Conservation (phyloP, 1,284 basidiomycete genomes). For the Flammula alnicola region DNA sequence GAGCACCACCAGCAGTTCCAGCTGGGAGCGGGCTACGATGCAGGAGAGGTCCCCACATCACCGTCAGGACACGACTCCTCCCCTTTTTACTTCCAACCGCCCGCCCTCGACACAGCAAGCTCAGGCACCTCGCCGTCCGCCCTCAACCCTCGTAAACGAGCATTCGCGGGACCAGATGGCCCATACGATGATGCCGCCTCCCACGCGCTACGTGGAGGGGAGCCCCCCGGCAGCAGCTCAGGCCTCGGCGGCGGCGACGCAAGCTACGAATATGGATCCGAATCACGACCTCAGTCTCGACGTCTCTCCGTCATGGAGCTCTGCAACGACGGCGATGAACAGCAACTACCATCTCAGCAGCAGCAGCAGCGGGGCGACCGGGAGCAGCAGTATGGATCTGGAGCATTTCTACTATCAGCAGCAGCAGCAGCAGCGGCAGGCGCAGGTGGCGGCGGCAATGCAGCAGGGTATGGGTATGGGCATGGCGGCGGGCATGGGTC, state of each 20-base stretch:
- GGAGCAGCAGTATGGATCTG: constrained; percentile 17
- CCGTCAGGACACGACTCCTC: constrained; percentile 36
- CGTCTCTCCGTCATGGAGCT: constrained; percentile 84
- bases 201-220: constrained; percentile 10
- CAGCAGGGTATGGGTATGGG: constrained; percentile 5
- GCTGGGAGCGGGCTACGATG: constrained; percentile 27
- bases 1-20: constrained; percentile 17
- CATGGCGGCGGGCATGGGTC: constrained; percentile 15
- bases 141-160: constrained; percentile 64
- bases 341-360: constrained; percentile 11
- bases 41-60: constrained; percentile 26
- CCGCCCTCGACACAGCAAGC: constrained; percentile 45
- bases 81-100: constrained; percentile 83
- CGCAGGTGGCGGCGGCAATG: constrained; percentile 11
- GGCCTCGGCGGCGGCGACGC: constrained; percentile 25
- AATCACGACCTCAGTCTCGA: constrained; percentile 75
- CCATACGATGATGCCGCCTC: constrained; percentile 37
- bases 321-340: constrained; percentile 66
- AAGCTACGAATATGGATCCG: constrained; percentile 64
- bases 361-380: constrained; percentile 7
- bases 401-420: constrained; percentile 31
- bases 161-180: constrained; percentile 59
- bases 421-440: constrained; percentile 9
- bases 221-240: constrained; percentile 14
- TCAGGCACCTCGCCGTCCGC: constrained; percentile 28